Evolutionary conservation across 306 rosid species (phyloP).

Genomic region (Casuarina cunninghamiana): DNA sequence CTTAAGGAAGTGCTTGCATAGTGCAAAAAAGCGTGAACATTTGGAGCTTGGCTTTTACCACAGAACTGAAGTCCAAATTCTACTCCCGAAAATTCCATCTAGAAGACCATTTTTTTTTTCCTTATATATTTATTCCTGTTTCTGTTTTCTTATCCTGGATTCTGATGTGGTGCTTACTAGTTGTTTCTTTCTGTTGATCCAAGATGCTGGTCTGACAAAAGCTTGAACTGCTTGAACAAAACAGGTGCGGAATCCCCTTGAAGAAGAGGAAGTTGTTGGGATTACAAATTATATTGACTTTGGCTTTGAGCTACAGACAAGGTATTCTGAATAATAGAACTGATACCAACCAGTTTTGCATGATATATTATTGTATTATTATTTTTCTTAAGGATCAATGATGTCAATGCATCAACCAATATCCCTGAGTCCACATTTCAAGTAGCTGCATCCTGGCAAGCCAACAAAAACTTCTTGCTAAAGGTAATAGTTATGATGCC

Average conservation of each 20-base stretch:
- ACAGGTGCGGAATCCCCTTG: conserved; percentile 92
- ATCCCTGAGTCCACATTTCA: conserved; percentile 77
- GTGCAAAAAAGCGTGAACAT: conserved; percentile 1
- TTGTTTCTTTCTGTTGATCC: background rate
- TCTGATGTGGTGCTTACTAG: background rate
- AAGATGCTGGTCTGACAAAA: conserved; percentile 21
- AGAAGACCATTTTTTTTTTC: background rate
- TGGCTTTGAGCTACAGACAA: conserved; percentile 86
- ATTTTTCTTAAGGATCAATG: conserved; percentile 57
- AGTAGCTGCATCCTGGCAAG: conserved; percentile 97
- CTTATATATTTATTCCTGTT: conserved; percentile 14
- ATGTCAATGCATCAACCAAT: conserved; percentile 45
- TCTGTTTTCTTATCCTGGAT: conserved; percentile 2
- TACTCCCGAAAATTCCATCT: conserved; percentile 17
- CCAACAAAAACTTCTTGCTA: conserved; percentile 81
- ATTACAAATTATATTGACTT: conserved; percentile 95
- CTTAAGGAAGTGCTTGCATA: background rate
- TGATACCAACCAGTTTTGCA: conserved; percentile 19
- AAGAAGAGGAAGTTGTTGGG: conserved; percentile 77
- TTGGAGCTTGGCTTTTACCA: conserved; percentile 7
- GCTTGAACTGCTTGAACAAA: conserved; percentile 35
- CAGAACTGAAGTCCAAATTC: background rate
- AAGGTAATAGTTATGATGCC: conserved; percentile 58
- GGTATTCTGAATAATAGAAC: conserved; percentile 43
- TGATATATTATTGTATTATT: conserved; percentile 25